Evolutionary conservation across 352 stramenopile species (phyloP).

Genomic region (Pythium aquatile): DNA sequence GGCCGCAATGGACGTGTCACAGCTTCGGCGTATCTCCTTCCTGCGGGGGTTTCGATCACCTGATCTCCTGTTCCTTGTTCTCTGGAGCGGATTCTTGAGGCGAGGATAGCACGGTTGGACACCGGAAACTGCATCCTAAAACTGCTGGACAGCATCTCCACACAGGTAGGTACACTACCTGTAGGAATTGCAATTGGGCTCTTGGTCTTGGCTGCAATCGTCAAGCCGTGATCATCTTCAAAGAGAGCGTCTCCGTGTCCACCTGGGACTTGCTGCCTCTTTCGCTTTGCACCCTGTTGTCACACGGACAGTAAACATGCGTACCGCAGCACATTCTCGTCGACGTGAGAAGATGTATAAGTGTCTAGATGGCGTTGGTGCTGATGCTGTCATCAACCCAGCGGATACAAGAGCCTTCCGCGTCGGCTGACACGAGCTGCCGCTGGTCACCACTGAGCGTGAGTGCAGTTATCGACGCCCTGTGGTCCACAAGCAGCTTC

Average conservation of each 20-base stretch:
- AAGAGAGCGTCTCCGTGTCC: background rate
- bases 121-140: background rate
- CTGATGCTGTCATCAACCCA: slow-evolving; percentile 81
- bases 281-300: background rate
- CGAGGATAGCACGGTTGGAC: background rate
- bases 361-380: slow-evolving; percentile 46
- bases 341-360: slow-evolving; percentile 2
- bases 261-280: background rate
- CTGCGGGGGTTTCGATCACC: slow-evolving; percentile 1
- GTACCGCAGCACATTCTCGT: background rate
- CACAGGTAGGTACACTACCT: background rate
- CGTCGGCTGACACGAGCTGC: slow-evolving; percentile 65
- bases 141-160: background rate
- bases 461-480: slow-evolving; percentile 53
- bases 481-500: slow-evolving; percentile 76
- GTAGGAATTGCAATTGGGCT: background rate
- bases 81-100: background rate
- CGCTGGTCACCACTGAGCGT: slow-evolving; percentile 57
- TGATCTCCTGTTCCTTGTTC: background rate
- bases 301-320: slow-evolving; percentile 1
- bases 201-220: background rate
- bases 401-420: slow-evolving; percentile 69
- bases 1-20: background rate
- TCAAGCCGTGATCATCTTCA: background rate
- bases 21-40: background rate